A percentile compares a stretch with the other conserved stretches of the same genome.
phyloP scores from a whole-genome alignment of 257 asterid species.

The Nicotiana obtusifolia region DNA sequence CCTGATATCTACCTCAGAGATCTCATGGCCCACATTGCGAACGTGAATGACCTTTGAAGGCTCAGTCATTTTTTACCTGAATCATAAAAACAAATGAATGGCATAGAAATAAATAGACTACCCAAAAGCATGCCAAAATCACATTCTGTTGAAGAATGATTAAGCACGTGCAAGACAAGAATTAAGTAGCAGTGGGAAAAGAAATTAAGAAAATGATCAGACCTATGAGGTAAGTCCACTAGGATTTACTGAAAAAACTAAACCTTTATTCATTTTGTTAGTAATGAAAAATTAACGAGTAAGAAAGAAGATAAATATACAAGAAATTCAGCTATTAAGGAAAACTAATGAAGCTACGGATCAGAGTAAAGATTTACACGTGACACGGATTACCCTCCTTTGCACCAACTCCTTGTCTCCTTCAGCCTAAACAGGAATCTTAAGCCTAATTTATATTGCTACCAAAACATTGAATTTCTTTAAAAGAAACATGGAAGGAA shows the following conservation, averaged over 20 bases:
- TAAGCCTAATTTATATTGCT: background rate
- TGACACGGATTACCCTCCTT: background rate
- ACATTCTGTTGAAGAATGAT: background rate
- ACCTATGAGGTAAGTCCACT: background rate
- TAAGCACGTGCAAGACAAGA: background rate
- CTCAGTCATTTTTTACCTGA: constrained; percentile 71
- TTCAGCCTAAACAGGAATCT: background rate
- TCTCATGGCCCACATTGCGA: constrained; percentile 98
- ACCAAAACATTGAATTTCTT: background rate
- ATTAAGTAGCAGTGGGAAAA: background rate
- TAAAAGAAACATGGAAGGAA: background rate
- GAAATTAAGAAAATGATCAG: background rate
- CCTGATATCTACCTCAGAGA: constrained; percentile 63
- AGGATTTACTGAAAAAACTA: background rate
- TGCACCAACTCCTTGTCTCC: background rate
- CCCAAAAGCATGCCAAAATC: background rate
- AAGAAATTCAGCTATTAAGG: background rate
- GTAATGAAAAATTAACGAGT: background rate
- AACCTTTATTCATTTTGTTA: background rate
- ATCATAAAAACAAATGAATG: constrained; percentile 10
- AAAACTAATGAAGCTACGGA: background rate
- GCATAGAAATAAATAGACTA: background rate
- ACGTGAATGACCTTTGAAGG: constrained; percentile 95
- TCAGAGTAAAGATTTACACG: background rate
- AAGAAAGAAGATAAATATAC: background rate